Conservation (phyloP, 108 stramenopile species). For the Phaeodactylum tricornutum region DNA sequence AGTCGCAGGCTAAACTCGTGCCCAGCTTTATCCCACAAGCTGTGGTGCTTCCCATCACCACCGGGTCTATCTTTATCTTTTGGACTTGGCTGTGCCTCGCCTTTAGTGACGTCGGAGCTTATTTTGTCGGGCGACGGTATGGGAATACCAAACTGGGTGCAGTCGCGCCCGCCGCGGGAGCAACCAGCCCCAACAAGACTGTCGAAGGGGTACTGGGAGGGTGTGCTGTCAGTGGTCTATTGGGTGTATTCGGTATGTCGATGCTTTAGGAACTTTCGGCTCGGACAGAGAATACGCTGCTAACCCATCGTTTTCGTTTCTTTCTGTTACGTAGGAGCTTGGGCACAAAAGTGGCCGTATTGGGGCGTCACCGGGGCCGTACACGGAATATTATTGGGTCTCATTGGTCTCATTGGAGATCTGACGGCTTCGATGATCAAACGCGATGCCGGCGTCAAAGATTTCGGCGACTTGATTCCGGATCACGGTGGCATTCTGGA, state of each 20-base stretch:
- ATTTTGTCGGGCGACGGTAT: slow-evolving; percentile 77
- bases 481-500: slow-evolving; percentile 97
- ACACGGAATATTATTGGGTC: slow-evolving; percentile 69
- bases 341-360: slow-evolving; percentile 85
- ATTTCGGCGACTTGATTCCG: slow-evolving; percentile 92
- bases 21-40: slow-evolving; percentile 49
- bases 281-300: no score
- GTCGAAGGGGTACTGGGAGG: slow-evolving; percentile 93
- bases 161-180: slow-evolving; percentile 80
- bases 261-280: no score
- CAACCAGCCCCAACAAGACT: slow-evolving; percentile 93
- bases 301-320: not conserved
- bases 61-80: slow-evolving; percentile 87
- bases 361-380: slow-evolving; percentile 72
- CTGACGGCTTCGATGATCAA: slow-evolving; percentile 95
- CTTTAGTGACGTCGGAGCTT: slow-evolving; percentile 89
- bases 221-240: slow-evolving; percentile 44
- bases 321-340: slow-evolving; percentile 31
- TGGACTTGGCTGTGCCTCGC: slow-evolving; percentile 94
- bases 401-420: slow-evolving; percentile 91
- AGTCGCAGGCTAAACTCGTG: slow-evolving; percentile 22
- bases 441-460: slow-evolving; percentile 93
- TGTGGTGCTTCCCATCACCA: slow-evolving; percentile 68
- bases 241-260: slow-evolving; percentile 48
- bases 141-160: slow-evolving; percentile 77